Evolutionary conservation across 2,329 filamentous ascomycete genomes (phyloP).

Genomic region (Malbranchea zuffiana): DNA sequence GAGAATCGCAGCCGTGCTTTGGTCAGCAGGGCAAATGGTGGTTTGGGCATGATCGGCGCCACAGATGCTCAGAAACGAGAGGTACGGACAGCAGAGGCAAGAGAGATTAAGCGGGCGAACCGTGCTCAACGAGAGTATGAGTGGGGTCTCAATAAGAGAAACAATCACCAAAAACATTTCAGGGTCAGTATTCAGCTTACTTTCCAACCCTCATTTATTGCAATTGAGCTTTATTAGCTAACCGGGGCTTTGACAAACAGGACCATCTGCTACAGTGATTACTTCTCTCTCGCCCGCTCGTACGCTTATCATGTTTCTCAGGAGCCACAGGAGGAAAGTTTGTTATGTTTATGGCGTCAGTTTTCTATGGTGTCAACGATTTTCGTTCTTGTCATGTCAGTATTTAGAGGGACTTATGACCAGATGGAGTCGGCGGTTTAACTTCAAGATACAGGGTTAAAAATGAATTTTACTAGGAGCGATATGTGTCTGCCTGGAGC

Average conservation of each 20-base stretch:
- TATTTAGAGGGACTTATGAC: too few relatives aligned
- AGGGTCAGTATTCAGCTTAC: constrained; percentile 37
- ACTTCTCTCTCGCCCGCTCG: too few relatives aligned
- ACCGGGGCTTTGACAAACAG: constrained; percentile 21
- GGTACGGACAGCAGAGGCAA: constrained; percentile 55
- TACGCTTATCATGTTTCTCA: too few relatives aligned
- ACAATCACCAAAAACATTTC: constrained; percentile 69
- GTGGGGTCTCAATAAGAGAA: constrained; percentile 59
- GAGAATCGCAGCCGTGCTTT: constrained; percentile 41
- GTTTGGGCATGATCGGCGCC: constrained; percentile 64
- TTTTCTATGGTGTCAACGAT: too few relatives aligned
- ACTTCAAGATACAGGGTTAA: too few relatives aligned
- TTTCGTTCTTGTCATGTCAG: too few relatives aligned
- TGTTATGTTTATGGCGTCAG: too few relatives aligned
- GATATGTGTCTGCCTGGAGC: too few relatives aligned
- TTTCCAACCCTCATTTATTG: background rate
- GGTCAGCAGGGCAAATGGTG: constrained; percentile 59
- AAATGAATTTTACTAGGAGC: too few relatives aligned
- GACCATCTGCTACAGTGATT: constrained; percentile 46
- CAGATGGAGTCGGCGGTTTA: too few relatives aligned
- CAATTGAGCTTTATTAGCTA: constrained; percentile 13
- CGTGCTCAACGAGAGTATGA: constrained; percentile 53
- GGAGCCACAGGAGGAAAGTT: too few relatives aligned
- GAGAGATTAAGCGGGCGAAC: constrained; percentile 55
- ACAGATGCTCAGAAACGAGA: constrained; percentile 63